Evolutionary conservation across 1,284 basidiomycete genomes (phyloP).

Genomic region (Papiliotrema fonsecae): DNA sequence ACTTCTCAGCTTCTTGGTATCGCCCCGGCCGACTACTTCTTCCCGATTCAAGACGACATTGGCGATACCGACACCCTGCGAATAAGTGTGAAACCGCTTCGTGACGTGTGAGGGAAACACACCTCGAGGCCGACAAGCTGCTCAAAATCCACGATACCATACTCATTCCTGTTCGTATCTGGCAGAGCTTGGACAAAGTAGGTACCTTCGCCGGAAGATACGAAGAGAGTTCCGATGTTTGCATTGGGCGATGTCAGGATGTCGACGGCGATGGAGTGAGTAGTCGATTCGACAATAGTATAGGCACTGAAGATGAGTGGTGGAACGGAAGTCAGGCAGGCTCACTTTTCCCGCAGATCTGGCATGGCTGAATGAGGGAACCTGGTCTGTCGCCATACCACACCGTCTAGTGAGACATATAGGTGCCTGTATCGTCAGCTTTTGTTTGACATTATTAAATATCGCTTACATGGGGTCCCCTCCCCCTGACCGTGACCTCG

Average conservation of each 20-base stretch:
- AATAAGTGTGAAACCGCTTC: neutral
- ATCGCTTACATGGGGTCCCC: slow-evolving; percentile 55
- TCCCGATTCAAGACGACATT: slow-evolving; percentile 79
- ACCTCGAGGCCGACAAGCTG: slow-evolving; percentile 78
- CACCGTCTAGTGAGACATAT: slow-evolving; percentile 76
- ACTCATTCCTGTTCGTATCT: slow-evolving; percentile 82
- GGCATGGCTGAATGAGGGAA: slow-evolving; percentile 48
- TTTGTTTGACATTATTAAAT: neutral
- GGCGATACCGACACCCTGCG: slow-evolving; percentile 73
- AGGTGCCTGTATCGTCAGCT: slow-evolving; percentile 54
- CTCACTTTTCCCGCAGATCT: slow-evolving; percentile 22
- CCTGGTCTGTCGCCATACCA: slow-evolving; percentile 57
- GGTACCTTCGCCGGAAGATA: slow-evolving; percentile 90
- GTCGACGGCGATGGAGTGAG: slow-evolving; percentile 88
- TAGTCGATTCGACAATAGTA: slow-evolving; percentile 89
- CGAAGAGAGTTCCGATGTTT: slow-evolving; percentile 83
- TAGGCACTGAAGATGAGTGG: slow-evolving; percentile 75
- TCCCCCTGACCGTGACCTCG: slow-evolving; percentile 46
- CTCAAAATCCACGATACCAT: slow-evolving; percentile 92
- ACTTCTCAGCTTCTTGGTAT: slow-evolving; percentile 65
- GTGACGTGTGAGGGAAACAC: no score
- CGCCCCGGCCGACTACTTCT: slow-evolving; percentile 65
- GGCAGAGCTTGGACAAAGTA: slow-evolving; percentile 88
- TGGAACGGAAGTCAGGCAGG: neutral
- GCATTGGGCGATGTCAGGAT: slow-evolving; percentile 72